Conservation (phyloP, 495 filamentous ascomycete species). For the Friedmanniomyces endolithicus region DNA sequence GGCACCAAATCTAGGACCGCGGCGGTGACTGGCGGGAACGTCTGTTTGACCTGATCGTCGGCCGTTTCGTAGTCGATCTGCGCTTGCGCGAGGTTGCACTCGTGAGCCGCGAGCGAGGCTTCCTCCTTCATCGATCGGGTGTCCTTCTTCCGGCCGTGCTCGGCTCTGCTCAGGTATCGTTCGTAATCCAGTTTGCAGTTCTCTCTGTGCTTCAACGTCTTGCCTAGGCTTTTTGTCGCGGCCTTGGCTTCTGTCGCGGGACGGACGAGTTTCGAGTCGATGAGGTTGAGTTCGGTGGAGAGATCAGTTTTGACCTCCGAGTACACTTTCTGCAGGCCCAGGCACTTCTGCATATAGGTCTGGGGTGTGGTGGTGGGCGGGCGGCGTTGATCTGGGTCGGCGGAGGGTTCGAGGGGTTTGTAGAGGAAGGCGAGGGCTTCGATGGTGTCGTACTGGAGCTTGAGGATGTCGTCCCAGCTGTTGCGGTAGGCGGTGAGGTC, state of each 20-base stretch:
- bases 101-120: slow-evolving; percentile 58
- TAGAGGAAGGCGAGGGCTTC: slow-evolving; percentile 69
- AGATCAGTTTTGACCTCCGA: slow-evolving; percentile 65
- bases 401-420: slow-evolving; percentile 49
- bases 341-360: slow-evolving; percentile 51
- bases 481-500: slow-evolving; percentile 73
- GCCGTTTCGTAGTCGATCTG: slow-evolving; percentile 62
- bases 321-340: slow-evolving; percentile 55
- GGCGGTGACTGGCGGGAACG: slow-evolving; percentile 60
- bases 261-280: slow-evolving; percentile 60
- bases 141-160: slow-evolving; percentile 56
- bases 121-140: slow-evolving; percentile 70
- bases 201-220: slow-evolving; percentile 83
- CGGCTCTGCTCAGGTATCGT: slow-evolving; percentile 60
- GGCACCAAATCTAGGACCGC: slow-evolving; percentile 71
- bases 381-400: slow-evolving; percentile 6
- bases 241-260: slow-evolving; percentile 64
- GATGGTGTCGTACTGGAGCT: slow-evolving; percentile 54
- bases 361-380: slow-evolving; percentile 47
- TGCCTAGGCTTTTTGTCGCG: slow-evolving; percentile 62
- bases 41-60: slow-evolving; percentile 67
- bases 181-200: slow-evolving; percentile 87
- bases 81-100: slow-evolving; percentile 48
- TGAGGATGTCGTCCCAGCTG: slow-evolving; percentile 65
- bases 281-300: slow-evolving; percentile 54